These are phyloP conservation scores for Suillus variegatus DNA, from an alignment of 768 basidiomycete species.

Conservation along the genomic window DNA sequence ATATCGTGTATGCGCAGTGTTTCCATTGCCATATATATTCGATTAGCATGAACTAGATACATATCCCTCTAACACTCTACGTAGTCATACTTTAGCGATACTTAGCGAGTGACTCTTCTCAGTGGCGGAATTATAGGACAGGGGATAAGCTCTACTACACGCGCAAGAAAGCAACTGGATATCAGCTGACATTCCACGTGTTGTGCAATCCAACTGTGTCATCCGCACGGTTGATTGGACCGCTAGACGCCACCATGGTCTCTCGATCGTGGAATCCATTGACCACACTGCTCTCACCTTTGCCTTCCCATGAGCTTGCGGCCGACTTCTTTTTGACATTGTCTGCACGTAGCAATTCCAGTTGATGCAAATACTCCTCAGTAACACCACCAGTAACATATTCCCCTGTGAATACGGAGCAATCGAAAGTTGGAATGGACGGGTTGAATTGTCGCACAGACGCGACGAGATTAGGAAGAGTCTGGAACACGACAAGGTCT, in stretches of 20 bases:
- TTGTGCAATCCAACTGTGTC: slow-evolving; percentile 83
- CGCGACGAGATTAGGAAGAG: slow-evolving; percentile 80
- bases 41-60: slow-evolving; percentile 8
- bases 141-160: background rate
- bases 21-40: background rate
- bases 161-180: background rate
- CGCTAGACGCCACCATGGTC: slow-evolving; percentile 34
- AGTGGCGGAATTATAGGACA: background rate
- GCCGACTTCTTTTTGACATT: slow-evolving; percentile 63
- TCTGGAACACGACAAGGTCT: slow-evolving; percentile 95
- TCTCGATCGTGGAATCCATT: slow-evolving; percentile 23
- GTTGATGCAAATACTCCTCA: slow-evolving; percentile 70
- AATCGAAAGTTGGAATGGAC: slow-evolving; percentile 78
- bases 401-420: slow-evolving; percentile 96
- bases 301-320: slow-evolving; percentile 37
- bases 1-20: background rate
- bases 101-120: background rate
- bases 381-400: slow-evolving; percentile 95
- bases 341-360: slow-evolving; percentile 83
- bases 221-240: slow-evolving; percentile 62
- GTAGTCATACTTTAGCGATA: background rate
- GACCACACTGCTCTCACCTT: slow-evolving; percentile 31
- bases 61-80: background rate
- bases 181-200: slow-evolving; percentile 51
- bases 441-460: slow-evolving; percentile 88